Base-by-base conservation (phyloP, 345 rosid species). In the Populus davidiana region DNA sequence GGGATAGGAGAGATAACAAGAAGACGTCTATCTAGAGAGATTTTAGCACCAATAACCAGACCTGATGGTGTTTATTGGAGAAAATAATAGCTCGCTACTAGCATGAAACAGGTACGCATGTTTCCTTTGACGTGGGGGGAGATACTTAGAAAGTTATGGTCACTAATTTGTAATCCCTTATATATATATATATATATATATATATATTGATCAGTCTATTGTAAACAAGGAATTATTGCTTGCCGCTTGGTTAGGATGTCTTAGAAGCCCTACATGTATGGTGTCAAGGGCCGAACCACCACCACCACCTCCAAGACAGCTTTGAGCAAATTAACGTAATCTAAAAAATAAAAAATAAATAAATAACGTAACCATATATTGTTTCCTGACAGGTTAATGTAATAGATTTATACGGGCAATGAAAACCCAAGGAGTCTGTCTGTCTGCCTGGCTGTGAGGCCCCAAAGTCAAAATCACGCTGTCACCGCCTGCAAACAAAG, bases 1-100 rank as follows among this genome's bases (percentile, higher is more conserved):
- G 35, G 27, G 75, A 17, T 25, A 44, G 23, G 0, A 4, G 41
- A n/a, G 52, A 8, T 9, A 18, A 39, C 38, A 17, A 10, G 36
- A 47, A 21, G 76, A 73, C 75, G 82, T 72, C 84, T 16, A 36
- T 72, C 84, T 11, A 36, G 82, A 76, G 84, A 76, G 67, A n/a
- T 71, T 74, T 77, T 29, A 39, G 85, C 67, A 79, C 72, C 21
- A 50, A 75, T 74, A 67, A 73, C 69, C 70, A 17, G 50, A 13
- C 50, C 4, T 2, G 50, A 47, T 11, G 13, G 50, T 33, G 35
- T 41, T 41, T 12, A 41, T 59, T 70, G 16, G 43, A 71, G 33
- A 67, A 54, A 68, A 68, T 67, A 62, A 49, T 78, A 54, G 50
- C 56, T 25, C 21, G 39, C 72, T 68, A 50, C 82, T 69, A 61